These are phyloP conservation scores for Amesomyces nigricolor DNA, from an alignment of 2,329 filamentous ascomycete genomes.

Conservation along the genomic window DNA sequence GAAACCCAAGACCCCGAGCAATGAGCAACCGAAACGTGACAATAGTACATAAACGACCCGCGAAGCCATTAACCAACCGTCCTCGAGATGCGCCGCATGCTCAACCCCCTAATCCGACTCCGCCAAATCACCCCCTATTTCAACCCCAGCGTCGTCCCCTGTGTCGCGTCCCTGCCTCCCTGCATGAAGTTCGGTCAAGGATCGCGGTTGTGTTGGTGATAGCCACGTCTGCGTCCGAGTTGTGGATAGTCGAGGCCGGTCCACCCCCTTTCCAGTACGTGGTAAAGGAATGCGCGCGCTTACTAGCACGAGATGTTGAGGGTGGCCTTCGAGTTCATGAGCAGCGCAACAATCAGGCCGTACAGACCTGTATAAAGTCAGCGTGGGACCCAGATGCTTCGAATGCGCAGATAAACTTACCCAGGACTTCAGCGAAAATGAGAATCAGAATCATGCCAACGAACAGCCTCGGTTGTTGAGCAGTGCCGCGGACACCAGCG, in stretches of 20 bases:
- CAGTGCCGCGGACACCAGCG: conserved; percentile 80
- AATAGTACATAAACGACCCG: conserved; percentile 47
- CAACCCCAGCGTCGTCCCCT: conserved; percentile 13
- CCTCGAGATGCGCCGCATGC: conserved; percentile 23
- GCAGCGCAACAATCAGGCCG: conserved; percentile 94
- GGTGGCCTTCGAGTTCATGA: conserved; percentile 95
- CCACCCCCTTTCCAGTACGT: conserved; percentile 28
- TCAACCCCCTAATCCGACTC: conserved; percentile 16
- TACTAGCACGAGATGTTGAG: conserved; percentile 58
- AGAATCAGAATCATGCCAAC: conserved; percentile 98
- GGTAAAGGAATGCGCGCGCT: conserved; percentile 19
- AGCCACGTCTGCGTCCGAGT: conserved; percentile 17
- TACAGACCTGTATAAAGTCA: conserved; percentile 68
- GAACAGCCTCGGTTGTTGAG: conserved; percentile 78
- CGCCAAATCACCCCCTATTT: conserved; percentile 8
- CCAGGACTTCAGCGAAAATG: conserved; percentile 99
- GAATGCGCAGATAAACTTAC: conserved; percentile 46
- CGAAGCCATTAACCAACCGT: conserved; percentile 27
- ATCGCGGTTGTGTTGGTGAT: conserved; percentile 21
- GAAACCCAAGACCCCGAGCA: conserved; percentile 33
- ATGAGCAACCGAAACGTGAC: conserved; percentile 40
- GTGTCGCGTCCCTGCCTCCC: background rate
- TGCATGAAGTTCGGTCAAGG: background rate
- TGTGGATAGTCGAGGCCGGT: conserved; percentile 33
- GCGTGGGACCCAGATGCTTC: background rate